Base-by-base conservation (phyloP, 2,329 filamentous ascomycete species). In the Fusarium sp. region DNA sequence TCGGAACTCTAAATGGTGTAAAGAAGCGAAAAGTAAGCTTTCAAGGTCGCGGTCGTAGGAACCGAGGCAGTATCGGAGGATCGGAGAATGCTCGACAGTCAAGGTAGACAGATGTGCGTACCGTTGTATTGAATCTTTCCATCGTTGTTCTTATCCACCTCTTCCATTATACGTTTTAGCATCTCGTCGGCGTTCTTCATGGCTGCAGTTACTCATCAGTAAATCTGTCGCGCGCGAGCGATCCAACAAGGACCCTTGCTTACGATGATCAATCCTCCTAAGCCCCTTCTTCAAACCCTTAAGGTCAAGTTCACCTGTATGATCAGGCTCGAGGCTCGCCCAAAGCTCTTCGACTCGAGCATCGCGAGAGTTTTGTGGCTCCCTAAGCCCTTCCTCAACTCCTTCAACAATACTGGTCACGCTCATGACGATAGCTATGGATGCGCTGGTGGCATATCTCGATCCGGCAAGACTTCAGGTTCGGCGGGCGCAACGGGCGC, bases 161-260 rank as follows among this genome's bases (percentile, higher is more conserved):
- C 88, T 70, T 87, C 86, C 78, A 98, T 87, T 61, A 98, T 92
- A 76, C 92, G 90, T 77, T 89, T 87, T 68, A 99, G 86, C 84
- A 98, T 89, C 40, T 88, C 85, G 80, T 97, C 92, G 78, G 96
- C 96, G 85, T 98, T 96, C 84, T 98, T 97, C 77, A 99, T 80
- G 53, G 87, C 87, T 90, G 74, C 74, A 68, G 49, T 65, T 30
- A 40, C 66, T 29, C 42, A 69, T 78, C 59, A 79, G 76, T 69
- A 70, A 49, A 52, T 69, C 66, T 45, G 30, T 48, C 53, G 47
- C 40, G 48, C 49, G 45, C 47, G 48, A 47, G 60, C 54, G 48
- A 47, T 54, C 57, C 49, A 53, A 22, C 61, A 41, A 51, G 61
- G 57, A 52, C 54, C 52, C 48, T 67, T 46, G 75, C 84, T 82